Percentiles rank a stretch among this genome's conserved stretches.
phyloP scores from a whole-genome alignment of 2,329 filamentous ascomycete species.

The Scolecobasidium constrictum region DNA sequence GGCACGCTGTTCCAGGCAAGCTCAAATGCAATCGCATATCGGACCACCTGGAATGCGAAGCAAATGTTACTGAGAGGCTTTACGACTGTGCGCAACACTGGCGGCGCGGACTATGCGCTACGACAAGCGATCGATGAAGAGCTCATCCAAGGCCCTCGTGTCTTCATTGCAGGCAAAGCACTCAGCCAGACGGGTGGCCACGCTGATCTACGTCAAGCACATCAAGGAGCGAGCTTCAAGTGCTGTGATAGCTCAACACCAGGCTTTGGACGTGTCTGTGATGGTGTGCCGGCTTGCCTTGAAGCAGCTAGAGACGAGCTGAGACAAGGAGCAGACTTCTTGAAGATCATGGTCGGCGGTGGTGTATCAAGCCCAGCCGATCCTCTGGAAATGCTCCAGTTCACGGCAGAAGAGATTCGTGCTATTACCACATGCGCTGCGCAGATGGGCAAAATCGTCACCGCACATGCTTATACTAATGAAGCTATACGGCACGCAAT shows the following conservation, averaged over 20 bases:
- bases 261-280: constrained; percentile 35
- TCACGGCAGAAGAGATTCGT: constrained; percentile 44
- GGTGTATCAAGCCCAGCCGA: constrained; percentile 48
- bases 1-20: constrained; percentile 21
- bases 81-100: constrained; percentile 48
- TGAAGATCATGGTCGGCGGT: constrained; percentile 51
- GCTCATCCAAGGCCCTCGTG: constrained; percentile 42
- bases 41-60: constrained; percentile 36
- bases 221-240: constrained; percentile 3
- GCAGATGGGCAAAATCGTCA: background rate
- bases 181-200: constrained; percentile 48
- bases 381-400: constrained; percentile 42
- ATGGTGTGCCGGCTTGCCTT: constrained; percentile 46
- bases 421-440: constrained; percentile 42
- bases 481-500: background rate
- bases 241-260: constrained; percentile 38
- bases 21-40: constrained; percentile 27
- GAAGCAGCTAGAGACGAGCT: constrained; percentile 43
- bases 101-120: constrained; percentile 43
- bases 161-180: constrained; percentile 44
- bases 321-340: constrained; percentile 45
- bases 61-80: constrained; percentile 48
- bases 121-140: constrained; percentile 47
- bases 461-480: background rate
- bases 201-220: constrained; percentile 13